These are phyloP conservation scores for Erodium trifolium DNA, from an alignment of 441 rosid genomes.

Conservation along the genomic window DNA sequence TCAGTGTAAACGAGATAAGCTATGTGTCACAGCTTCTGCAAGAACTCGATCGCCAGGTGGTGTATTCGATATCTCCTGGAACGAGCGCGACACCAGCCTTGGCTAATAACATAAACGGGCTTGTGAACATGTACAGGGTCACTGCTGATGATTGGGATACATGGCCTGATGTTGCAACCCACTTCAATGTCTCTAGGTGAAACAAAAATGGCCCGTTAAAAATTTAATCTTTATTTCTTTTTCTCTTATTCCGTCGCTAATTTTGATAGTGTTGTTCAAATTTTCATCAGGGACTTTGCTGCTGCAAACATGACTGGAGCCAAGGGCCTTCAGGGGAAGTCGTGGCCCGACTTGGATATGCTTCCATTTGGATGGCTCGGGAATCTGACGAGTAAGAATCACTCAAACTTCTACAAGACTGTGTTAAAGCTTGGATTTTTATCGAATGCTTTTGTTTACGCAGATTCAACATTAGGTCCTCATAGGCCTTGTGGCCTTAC, in stretches of 20 bases:
- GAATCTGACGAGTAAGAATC: conserved; percentile 47
- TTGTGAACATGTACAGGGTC: conserved; percentile 81
- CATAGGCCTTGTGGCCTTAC: conserved; percentile 58
- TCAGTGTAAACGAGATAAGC: conserved; percentile 56
- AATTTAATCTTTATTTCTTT: not conserved
- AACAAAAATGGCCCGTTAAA: conserved; percentile 1
- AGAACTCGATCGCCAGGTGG: conserved; percentile 51
- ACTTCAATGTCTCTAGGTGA: conserved; percentile 73
- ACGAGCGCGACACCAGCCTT: conserved; percentile 67
- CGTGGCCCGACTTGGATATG: conserved; percentile 95
- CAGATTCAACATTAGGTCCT: conserved; percentile 73
- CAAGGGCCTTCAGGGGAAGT: conserved; percentile 53
- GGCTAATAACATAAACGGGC: conserved; percentile 60
- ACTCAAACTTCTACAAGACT: not conserved
- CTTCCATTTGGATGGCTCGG: conserved; percentile 88
- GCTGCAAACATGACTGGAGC: conserved; percentile 58
- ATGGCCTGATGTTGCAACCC: conserved; percentile 70
- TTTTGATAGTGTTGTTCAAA: not conserved
- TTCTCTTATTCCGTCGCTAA: conserved; percentile 9
- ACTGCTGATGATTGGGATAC: conserved; percentile 93
- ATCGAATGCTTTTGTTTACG: not conserved
- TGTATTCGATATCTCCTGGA: conserved; percentile 94
- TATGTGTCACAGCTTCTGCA: conserved; percentile 72
- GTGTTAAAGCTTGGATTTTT: no score
- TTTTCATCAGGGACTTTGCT: conserved; percentile 49